A percentile compares a stretch with the other conserved stretches of the same genome.
These are phyloP conservation scores for Cercospora zeae-maydis DNA, from an alignment of 2,329 filamentous ascomycete genomes.

Conservation along the genomic window DNA sequence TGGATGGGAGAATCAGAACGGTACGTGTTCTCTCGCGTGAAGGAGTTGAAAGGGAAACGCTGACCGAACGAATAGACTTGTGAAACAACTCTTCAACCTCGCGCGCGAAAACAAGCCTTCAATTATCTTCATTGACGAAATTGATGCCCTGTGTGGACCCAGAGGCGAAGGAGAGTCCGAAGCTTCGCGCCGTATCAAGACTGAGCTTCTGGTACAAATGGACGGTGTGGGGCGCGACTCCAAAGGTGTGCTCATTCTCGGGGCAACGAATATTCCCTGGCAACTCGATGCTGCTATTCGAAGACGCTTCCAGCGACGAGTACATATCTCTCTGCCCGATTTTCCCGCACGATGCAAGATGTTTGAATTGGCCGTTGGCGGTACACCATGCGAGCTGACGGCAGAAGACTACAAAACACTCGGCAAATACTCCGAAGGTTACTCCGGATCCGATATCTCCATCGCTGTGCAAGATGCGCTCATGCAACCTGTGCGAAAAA, in stretches of 20 bases:
- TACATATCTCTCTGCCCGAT: constrained; percentile 93
- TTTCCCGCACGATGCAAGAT: constrained; percentile 81
- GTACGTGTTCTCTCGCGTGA: constrained; percentile 49
- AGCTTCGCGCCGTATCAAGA: constrained; percentile 96
- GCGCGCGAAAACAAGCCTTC: constrained; percentile 96
- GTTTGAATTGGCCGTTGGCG: constrained; percentile 94
- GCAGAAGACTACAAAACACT: constrained; percentile 74
- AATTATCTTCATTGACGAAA: constrained; percentile 98
- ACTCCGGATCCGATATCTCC: constrained; percentile 91
- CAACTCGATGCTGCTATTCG: constrained; percentile 95
- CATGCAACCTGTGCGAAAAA: constrained; percentile 96
- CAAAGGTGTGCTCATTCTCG: constrained; percentile 87
- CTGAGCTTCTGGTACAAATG: constrained; percentile 97
- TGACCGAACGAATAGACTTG: constrained; percentile 58
- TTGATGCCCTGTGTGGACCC: constrained; percentile 92
- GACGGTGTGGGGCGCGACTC: constrained; percentile 96
- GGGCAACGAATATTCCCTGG: constrained; percentile 98
- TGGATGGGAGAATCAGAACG: constrained; percentile 99
- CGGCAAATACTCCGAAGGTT: constrained; percentile 81
- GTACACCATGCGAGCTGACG: constrained; percentile 81
- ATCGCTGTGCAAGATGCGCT: constrained; percentile 94
- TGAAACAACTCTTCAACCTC: constrained; percentile 96
- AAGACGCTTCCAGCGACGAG: constrained; percentile 89
- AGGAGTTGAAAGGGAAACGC: background rate
- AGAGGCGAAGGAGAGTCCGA: constrained; percentile 94